These are phyloP conservation scores for Tylopilus rubrobrunneus DNA, from an alignment of 768 basidiomycete species.

Conservation along the genomic window DNA sequence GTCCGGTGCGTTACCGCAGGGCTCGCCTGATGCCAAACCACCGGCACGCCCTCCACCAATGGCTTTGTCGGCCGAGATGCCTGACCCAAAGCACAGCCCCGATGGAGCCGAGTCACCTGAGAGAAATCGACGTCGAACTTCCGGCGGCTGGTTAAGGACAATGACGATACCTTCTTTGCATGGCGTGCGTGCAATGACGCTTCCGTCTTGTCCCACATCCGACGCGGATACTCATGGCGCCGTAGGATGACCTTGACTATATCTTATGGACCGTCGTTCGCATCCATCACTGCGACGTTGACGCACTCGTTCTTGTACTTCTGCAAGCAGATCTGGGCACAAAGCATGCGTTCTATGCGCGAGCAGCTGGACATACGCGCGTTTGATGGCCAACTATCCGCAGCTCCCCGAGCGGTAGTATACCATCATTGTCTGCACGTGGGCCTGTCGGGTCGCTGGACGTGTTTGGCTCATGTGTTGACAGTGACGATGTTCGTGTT, in stretches of 20 bases:
- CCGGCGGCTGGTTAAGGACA: too few relatives aligned
- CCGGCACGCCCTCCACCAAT: too few relatives aligned
- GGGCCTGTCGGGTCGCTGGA: background rate
- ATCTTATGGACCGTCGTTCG: conserved; percentile 77
- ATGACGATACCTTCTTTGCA: too few relatives aligned
- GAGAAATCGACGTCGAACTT: too few relatives aligned
- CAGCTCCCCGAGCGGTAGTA: conserved; percentile 68
- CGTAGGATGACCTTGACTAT: conserved; percentile 62
- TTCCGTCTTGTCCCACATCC: too few relatives aligned
- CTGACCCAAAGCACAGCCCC: too few relatives aligned
- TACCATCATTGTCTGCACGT: conserved; percentile 25
- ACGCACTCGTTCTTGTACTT: conserved; percentile 72
- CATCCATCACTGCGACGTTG: conserved; percentile 73
- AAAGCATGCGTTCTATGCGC: conserved; percentile 62
- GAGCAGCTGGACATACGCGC: conserved; percentile 77
- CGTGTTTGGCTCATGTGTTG: background rate
- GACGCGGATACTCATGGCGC: background rate
- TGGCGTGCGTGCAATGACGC: too few relatives aligned
- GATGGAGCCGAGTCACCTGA: too few relatives aligned
- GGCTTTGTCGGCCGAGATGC: too few relatives aligned
- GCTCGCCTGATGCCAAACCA: too few relatives aligned
- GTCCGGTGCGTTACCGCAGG: too few relatives aligned
- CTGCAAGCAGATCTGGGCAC: conserved; percentile 74
- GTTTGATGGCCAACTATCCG: conserved; percentile 52
- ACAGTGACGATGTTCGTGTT: conserved; percentile 51